Conservation (phyloP, 257 asterid genomes). For the Nemophila menziesii region DNA sequence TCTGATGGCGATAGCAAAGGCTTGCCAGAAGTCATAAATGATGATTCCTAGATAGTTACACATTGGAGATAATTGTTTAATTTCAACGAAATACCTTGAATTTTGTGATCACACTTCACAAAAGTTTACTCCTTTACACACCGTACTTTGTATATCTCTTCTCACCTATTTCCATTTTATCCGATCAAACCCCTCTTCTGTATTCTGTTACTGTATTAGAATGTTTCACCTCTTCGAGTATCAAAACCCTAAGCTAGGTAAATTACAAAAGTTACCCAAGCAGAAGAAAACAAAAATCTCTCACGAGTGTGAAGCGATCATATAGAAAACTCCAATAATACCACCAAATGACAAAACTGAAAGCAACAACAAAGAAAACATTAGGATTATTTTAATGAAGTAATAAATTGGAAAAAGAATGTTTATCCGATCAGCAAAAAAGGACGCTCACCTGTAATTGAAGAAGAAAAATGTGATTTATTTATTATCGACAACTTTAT, state of each 20-base stretch:
- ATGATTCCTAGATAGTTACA: slow-evolving; percentile 22
- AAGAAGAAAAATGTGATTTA: slow-evolving; percentile 6
- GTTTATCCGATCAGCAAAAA: too few species aligned
- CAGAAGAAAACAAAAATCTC: neutral
- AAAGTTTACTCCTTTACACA: slow-evolving; percentile 5
- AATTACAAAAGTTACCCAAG: neutral
- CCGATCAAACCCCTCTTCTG: slow-evolving; percentile 6
- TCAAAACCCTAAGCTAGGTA: neutral
- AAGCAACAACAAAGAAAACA: neutral
- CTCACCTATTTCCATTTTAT: too few species aligned
- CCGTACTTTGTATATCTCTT: slow-evolving; percentile 11
- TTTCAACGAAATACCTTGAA: slow-evolving; percentile 14
- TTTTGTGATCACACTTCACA: slow-evolving; percentile 17
- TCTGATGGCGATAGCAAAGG: slow-evolving; percentile 53
- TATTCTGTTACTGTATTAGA: neutral
- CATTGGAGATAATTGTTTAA: slow-evolving; percentile 34
- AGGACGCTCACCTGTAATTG: neutral
- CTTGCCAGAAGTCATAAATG: slow-evolving; percentile 67
- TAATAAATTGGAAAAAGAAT: too few species aligned
- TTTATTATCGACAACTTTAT: slow-evolving; percentile 13
- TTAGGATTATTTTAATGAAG: too few species aligned
- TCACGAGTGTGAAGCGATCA: too few species aligned
- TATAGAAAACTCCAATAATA: neutral
- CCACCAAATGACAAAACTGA: neutral
- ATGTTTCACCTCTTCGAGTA: neutral